A percentile compares a stretch with the other conserved stretches of the same genome.
phyloP scores from a whole-genome alignment of 805 yeast genomes.

The Candida takata region DNA sequence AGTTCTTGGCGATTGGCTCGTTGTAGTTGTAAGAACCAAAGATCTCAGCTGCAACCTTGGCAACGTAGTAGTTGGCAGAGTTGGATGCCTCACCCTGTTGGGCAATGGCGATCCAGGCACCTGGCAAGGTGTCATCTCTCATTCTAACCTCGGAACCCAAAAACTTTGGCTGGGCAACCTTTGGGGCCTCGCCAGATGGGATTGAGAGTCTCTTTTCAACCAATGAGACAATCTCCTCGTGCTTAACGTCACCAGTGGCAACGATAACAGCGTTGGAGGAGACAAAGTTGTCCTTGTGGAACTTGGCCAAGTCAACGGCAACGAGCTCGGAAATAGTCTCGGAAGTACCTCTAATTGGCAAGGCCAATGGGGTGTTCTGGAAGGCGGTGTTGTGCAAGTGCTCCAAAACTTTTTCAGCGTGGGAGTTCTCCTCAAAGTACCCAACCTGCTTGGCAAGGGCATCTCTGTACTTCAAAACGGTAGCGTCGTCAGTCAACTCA shows the following conservation, averaged over 20 bases:
- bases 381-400: slow-evolving; percentile 79
- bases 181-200: slow-evolving; percentile 45
- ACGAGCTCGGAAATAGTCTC: slow-evolving; percentile 57
- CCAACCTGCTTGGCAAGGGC: slow-evolving; percentile 41
- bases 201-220: slow-evolving; percentile 46
- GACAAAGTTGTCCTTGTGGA: slow-evolving; percentile 49
- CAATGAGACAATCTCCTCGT: slow-evolving; percentile 61
- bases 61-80: slow-evolving; percentile 61
- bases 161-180: slow-evolving; percentile 51
- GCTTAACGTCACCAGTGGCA: slow-evolving; percentile 63
- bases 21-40: slow-evolving; percentile 48
- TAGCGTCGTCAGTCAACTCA: slow-evolving; percentile 33
- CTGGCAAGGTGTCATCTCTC: slow-evolving; percentile 82
- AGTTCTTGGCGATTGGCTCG: slow-evolving; percentile 48
- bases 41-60: slow-evolving; percentile 65
- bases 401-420: slow-evolving; percentile 51
- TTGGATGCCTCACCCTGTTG: slow-evolving; percentile 60
- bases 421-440: slow-evolving; percentile 49
- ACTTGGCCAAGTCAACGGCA: slow-evolving; percentile 48
- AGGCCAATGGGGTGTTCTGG: slow-evolving; percentile 77
- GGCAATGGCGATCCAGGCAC: slow-evolving; percentile 72
- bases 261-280: slow-evolving; percentile 64
- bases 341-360: slow-evolving; percentile 70
- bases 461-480: slow-evolving; percentile 41
- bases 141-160: slow-evolving; percentile 82